These are phyloP conservation scores for Lactarius akahatsu DNA, from an alignment of 768 basidiomycete species.

Conservation along the genomic window DNA sequence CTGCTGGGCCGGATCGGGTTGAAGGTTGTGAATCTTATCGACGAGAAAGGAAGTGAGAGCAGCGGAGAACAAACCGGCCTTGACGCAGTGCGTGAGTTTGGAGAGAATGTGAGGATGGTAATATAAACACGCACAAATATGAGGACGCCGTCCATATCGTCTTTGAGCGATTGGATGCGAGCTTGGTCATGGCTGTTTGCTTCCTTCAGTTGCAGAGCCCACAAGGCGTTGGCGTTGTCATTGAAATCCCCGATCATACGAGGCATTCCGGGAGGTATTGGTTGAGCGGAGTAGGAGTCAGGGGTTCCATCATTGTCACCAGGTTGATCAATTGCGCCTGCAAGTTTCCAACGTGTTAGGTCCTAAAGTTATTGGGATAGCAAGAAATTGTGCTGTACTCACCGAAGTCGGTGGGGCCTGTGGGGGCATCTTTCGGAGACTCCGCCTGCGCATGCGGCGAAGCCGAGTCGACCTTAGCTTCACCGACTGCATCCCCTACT, in stretches of 20 bases:
- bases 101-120: no score
- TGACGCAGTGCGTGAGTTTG: no score
- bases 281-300: background rate
- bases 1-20: constrained; percentile 5
- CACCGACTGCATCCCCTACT: background rate
- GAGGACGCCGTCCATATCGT: background rate
- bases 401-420: background rate
- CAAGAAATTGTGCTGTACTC: background rate
- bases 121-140: background rate
- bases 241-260: background rate
- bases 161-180: background rate
- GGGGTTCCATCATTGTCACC: background rate
- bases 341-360: background rate
- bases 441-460: background rate
- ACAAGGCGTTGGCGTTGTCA: background rate
- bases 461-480: background rate
- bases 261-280: background rate
- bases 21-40: constrained; percentile 13
- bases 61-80: constrained; percentile 21
- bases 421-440: background rate
- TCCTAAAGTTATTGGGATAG: background rate
- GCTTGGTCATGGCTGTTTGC: background rate
- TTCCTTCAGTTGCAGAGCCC: background rate
- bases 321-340: background rate
- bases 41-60: constrained; percentile 14